phyloP scores from a whole-genome alignment of 106 monocot species.

The Iris macrosiphon region DNA sequence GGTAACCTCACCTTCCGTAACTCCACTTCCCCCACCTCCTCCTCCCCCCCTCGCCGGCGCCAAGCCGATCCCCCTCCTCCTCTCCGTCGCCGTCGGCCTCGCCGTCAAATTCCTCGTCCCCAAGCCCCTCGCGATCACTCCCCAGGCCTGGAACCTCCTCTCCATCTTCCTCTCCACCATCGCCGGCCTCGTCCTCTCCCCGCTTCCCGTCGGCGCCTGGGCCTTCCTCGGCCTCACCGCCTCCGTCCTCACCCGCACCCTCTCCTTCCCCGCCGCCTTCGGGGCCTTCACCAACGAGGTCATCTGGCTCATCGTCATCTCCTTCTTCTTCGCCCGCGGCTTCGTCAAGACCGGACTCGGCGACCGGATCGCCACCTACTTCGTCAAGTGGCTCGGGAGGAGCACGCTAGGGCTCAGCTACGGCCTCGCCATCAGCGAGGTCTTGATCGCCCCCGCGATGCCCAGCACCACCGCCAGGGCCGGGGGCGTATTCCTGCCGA shows the following conservation, averaged over 20 bases:
- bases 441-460: constrained; percentile 44
- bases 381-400: constrained; percentile 46
- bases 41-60: constrained; percentile 10
- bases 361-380: constrained; percentile 35
- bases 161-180: constrained; percentile 49
- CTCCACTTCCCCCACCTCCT: neutral
- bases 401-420: constrained; percentile 51
- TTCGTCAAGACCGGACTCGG: constrained; percentile 55
- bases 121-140: constrained; percentile 27
- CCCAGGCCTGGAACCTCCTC: constrained; percentile 46
- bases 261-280: constrained; percentile 35
- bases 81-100: constrained; percentile 34
- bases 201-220: constrained; percentile 45
- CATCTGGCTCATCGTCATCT: constrained; percentile 48
- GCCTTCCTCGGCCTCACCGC: constrained; percentile 38
- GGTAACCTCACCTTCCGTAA: too few relatives aligned
- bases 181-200: constrained; percentile 39
- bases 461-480: constrained; percentile 49
- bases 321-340: constrained; percentile 58
- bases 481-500: constrained; percentile 40
- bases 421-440: constrained; percentile 38
- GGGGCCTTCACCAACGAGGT: constrained; percentile 40
- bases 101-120: constrained; percentile 38
- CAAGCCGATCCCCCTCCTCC: constrained; percentile 25
- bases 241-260: constrained; percentile 24